phyloP scores from a whole-genome alignment of 2,329 filamentous ascomycete genomes.

The Cladorrhinum sp. region DNA sequence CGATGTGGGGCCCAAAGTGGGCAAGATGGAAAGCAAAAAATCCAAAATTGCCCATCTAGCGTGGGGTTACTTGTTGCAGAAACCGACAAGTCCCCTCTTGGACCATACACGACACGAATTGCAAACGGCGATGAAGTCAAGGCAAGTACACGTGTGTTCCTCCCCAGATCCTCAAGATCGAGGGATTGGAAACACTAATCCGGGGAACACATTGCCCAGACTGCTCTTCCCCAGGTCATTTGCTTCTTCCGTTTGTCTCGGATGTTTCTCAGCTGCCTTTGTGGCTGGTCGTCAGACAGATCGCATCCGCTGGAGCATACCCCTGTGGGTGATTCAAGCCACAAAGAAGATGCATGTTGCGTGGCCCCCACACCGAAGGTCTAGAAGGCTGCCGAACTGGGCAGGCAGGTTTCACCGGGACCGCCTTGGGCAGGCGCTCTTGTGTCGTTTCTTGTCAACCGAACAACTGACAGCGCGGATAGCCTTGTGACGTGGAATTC shows the following conservation, averaged over 20 bases:
- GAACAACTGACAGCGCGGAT: not conserved
- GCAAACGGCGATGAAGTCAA: too few relatives aligned
- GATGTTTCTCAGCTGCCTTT: not conserved
- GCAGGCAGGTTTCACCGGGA: conserved; percentile 1
- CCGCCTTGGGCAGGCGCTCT: conserved; percentile 9
- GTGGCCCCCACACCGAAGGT: conserved; percentile 8
- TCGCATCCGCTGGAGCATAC: not conserved
- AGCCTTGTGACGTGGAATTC: conserved; percentile 4
- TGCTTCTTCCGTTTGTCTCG: not conserved
- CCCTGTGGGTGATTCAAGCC: conserved; percentile 2
- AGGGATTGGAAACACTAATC: not conserved
- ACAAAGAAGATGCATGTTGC: not conserved
- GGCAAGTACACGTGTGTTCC: not conserved
- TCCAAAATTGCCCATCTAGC: not conserved
- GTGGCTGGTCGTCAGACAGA: not conserved
- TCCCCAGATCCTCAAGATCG: not conserved
- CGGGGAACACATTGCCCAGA: not conserved
- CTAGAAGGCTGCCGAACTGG: conserved; percentile 12
- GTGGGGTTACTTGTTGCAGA: not conserved
- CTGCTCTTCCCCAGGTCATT: not conserved
- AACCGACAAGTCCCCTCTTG: not conserved
- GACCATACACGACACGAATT: too few relatives aligned
- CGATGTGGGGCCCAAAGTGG: not conserved
- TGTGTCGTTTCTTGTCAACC: not conserved
- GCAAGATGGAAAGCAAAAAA: conserved; percentile 1